Evolutionary conservation across 495 filamentous ascomycete species (phyloP).

Genomic region (Neurospora sublineolata): DNA sequence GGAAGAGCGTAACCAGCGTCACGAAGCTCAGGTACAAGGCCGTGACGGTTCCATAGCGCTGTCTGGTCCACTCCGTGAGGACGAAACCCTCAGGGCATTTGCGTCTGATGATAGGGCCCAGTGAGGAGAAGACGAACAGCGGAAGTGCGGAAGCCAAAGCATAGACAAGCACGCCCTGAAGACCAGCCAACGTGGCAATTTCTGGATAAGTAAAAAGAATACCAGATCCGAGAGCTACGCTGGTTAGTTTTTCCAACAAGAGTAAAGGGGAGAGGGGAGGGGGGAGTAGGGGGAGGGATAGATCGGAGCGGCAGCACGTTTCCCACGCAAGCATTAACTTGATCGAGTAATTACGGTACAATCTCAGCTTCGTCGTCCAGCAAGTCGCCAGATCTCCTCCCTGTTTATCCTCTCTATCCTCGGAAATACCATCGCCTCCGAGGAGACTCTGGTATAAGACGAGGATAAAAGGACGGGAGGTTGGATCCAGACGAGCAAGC

Average conservation of each 20-base stretch:
- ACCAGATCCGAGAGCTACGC: constrained; percentile 60
- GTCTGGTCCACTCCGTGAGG: constrained; percentile 66
- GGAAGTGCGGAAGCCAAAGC: constrained; percentile 56
- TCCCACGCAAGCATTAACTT: constrained; percentile 93
- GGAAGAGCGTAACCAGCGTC: constrained; percentile 63
- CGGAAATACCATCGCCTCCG: background rate
- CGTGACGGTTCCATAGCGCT: constrained; percentile 54
- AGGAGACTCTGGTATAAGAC: background rate
- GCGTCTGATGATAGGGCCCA: constrained; percentile 60
- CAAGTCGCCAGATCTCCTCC: constrained; percentile 22
- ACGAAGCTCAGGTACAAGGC: constrained; percentile 58
- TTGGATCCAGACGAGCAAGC: constrained; percentile 35
- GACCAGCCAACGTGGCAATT: constrained; percentile 64
- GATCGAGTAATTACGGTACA: constrained; percentile 85
- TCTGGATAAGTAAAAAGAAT: constrained; percentile 70
- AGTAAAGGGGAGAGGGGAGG: constrained; percentile 13
- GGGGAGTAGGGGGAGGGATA: constrained; percentile 15
- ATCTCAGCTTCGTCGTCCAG: constrained; percentile 64
- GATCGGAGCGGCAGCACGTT: constrained; percentile 73
- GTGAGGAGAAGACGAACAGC: constrained; percentile 52
- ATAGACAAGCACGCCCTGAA: constrained; percentile 64
- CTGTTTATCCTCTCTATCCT: constrained; percentile 15
- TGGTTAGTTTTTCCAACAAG: constrained; percentile 16
- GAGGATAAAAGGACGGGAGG: constrained; percentile 21
- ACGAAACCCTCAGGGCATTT: constrained; percentile 71